phyloP scores from a whole-genome alignment of 305 asterid species.

The Rubia balearica region DNA sequence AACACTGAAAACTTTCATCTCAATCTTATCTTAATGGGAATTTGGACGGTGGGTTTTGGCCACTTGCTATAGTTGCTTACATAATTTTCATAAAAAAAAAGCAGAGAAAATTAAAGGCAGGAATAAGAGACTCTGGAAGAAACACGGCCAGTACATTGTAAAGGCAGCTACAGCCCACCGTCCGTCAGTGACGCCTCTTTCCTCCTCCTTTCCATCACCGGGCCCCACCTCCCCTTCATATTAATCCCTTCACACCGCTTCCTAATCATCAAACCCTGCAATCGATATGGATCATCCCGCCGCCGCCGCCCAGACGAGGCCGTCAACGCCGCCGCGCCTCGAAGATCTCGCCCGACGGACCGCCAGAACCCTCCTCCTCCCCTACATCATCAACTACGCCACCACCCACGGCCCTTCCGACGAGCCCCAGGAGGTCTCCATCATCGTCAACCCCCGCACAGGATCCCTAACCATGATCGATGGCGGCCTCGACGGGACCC shows the following conservation, averaged over 20 bases:
- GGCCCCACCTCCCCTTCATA: not conserved
- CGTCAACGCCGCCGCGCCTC: slow-evolving; percentile 32
- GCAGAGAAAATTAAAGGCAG: not conserved
- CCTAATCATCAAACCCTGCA: not conserved
- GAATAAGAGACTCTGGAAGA: not conserved
- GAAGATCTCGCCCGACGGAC: slow-evolving; percentile 38
- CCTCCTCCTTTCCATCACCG: not conserved
- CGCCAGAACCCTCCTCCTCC: slow-evolving; percentile 39
- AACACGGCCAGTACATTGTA: not conserved
- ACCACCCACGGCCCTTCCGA: slow-evolving; percentile 18
- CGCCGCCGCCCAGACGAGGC: slow-evolving; percentile 21
- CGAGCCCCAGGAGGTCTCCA: slow-evolving; percentile 30
- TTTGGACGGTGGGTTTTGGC: not conserved
- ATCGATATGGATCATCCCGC: not conserved
- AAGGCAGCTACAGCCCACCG: not conserved
- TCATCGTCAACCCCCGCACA: slow-evolving; percentile 31
- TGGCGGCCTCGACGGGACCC: slow-evolving; percentile 32
- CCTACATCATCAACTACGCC: slow-evolving; percentile 32
- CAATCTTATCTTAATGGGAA: too few relatives aligned
- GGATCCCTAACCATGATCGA: slow-evolving; percentile 40
- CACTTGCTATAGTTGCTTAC: not conserved
- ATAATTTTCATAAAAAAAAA: not conserved
- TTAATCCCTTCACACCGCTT: not conserved
- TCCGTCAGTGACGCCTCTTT: not conserved
- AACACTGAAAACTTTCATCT: too few relatives aligned